Percentiles rank a stretch among this genome's conserved stretches.
These are phyloP conservation scores for Edaphochlamys debaryana DNA, from an alignment of 139 green algal genomes.

Conservation along the genomic window DNA sequence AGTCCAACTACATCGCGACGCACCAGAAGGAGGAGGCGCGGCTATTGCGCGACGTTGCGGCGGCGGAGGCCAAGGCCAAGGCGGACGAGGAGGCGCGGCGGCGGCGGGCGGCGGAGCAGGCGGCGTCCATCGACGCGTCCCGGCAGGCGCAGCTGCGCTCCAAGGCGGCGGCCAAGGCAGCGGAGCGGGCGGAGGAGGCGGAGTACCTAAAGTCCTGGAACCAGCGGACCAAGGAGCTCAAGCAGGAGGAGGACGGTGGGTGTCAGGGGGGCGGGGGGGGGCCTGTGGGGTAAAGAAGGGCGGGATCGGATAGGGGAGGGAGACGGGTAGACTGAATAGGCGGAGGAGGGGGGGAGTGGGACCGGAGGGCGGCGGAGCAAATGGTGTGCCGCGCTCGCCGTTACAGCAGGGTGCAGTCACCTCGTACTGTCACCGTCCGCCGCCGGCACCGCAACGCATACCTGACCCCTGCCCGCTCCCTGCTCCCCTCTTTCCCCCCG, in stretches of 20 bases:
- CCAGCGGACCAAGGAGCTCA: neutral
- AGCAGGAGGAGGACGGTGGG: constrained; percentile 22
- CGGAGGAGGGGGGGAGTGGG: too few species aligned
- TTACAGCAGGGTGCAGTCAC: too few species aligned
- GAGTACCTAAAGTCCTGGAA: constrained; percentile 13
- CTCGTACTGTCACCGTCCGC: too few species aligned
- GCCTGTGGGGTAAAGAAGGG: too few species aligned
- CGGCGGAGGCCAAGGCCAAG: constrained; percentile 41
- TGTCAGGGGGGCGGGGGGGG: too few species aligned
- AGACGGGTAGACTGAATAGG: too few species aligned
- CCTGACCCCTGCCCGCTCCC: too few species aligned
- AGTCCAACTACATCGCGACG: constrained; percentile 35
- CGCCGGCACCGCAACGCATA: too few species aligned
- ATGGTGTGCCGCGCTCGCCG: too few species aligned
- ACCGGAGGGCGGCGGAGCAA: too few species aligned
- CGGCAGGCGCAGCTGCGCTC: constrained; percentile 40
- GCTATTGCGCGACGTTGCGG: constrained; percentile 44
- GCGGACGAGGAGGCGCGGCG: constrained; percentile 49
- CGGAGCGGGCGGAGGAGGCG: constrained; percentile 24
- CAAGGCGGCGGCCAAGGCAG: constrained; percentile 23
- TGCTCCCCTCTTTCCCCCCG: too few species aligned
- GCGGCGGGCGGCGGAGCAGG: constrained; percentile 24
- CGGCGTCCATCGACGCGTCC: constrained; percentile 22
- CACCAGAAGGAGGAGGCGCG: constrained; percentile 47
- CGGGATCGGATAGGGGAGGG: too few species aligned